phyloP scores from a whole-genome alignment of 257 asterid species.

The Nicotiana otophora region DNA sequence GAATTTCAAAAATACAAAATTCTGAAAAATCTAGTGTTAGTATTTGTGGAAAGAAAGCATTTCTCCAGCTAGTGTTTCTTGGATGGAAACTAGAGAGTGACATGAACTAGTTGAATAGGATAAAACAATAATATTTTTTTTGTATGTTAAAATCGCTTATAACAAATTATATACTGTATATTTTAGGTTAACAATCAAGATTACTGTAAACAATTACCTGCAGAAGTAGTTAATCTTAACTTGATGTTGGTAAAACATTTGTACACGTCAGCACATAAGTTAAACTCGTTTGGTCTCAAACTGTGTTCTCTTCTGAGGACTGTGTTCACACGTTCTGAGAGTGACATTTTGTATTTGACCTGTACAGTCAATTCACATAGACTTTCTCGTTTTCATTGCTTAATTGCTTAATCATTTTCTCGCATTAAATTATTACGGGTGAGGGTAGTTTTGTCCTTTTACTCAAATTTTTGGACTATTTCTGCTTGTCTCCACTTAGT shows the following conservation, averaged over 20 bases:
- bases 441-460: neutral
- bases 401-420: constrained; percentile 11
- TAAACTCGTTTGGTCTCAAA: neutral
- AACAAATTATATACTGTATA: neutral
- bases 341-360: constrained; percentile 17
- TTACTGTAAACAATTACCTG: too few relatives aligned
- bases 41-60: neutral
- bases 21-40: neutral
- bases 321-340: constrained; percentile 7
- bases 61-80: constrained; percentile 8
- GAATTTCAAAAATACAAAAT: neutral
- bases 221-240: too few relatives aligned
- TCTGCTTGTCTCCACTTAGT: neutral
- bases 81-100: constrained; percentile 5
- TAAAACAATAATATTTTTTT: too few relatives aligned
- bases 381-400: constrained; percentile 22
- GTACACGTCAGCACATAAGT: neutral
- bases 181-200: neutral
- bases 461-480: neutral
- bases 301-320: neutral
- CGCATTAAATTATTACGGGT: neutral
- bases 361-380: constrained; percentile 13
- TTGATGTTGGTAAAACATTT: neutral
- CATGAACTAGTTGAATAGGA: neutral
- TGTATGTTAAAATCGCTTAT: too few relatives aligned